These are phyloP conservation scores for Trametes coccinea DNA, from an alignment of 768 basidiomycete genomes.

Conservation along the genomic window DNA sequence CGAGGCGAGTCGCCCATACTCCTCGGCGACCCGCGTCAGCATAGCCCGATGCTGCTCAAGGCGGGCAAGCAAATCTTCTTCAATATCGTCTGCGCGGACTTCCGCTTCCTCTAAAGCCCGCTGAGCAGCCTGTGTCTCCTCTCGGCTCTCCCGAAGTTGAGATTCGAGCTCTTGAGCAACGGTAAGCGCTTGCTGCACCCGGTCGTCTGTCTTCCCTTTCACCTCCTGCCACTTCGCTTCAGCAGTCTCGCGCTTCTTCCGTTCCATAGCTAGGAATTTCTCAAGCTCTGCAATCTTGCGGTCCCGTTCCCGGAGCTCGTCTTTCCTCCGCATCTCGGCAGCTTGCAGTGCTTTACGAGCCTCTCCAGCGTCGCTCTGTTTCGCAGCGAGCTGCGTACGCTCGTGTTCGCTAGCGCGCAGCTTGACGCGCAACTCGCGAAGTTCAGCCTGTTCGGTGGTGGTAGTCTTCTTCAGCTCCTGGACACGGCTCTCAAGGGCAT, in stretches of 20 bases:
- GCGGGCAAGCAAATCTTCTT: constrained; percentile 49
- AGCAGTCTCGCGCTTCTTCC: constrained; percentile 47
- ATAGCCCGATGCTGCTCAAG: constrained; percentile 51
- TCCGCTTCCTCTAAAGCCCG: constrained; percentile 35
- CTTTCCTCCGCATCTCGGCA: constrained; percentile 50
- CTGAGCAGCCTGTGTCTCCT: constrained; percentile 39
- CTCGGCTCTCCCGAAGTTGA: constrained; percentile 39
- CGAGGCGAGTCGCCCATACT: constrained; percentile 39
- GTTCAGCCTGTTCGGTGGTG: constrained; percentile 53
- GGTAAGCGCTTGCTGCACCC: constrained; percentile 37
- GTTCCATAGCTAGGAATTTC: constrained; percentile 50
- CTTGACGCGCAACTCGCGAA: constrained; percentile 63
- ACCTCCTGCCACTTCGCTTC: constrained; percentile 48
- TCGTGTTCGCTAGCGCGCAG: constrained; percentile 60
- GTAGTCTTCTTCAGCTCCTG: constrained; percentile 59
- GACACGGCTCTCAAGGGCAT: constrained; percentile 55
- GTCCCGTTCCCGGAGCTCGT: constrained; percentile 58
- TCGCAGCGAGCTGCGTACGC: constrained; percentile 48
- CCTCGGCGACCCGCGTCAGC: constrained; percentile 50
- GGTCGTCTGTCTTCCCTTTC: constrained; percentile 43
- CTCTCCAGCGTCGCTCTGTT: constrained; percentile 54
- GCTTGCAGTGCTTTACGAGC: constrained; percentile 50
- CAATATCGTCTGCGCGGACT: constrained; percentile 37
- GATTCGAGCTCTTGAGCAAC: constrained; percentile 38
- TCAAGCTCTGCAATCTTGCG: constrained; percentile 56